phyloP scores from a whole-genome alignment of 148 eudicot genomes.

The Persicaria maculosa region DNA sequence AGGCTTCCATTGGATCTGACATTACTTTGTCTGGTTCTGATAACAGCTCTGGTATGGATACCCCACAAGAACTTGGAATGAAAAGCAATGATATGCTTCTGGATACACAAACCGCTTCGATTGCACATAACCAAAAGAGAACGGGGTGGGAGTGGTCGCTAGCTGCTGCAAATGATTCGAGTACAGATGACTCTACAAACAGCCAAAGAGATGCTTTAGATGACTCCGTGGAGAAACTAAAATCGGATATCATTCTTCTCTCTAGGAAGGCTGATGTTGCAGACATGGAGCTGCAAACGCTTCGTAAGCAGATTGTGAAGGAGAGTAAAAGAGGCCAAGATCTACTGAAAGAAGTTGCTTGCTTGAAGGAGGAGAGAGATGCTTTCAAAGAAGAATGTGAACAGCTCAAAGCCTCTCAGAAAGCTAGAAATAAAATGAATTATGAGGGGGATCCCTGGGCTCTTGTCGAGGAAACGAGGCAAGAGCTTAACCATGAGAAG shows the following conservation, averaged over 20 bases:
- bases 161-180: conserved; percentile 38
- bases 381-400: conserved; percentile 55
- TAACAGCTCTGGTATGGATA: conserved; percentile 59
- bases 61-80: conserved; percentile 46
- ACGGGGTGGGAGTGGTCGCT: conserved; percentile 55
- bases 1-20: conserved; percentile 81
- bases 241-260: conserved; percentile 49
- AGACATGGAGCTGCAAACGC: conserved; percentile 77
- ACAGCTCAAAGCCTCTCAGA: conserved; percentile 44
- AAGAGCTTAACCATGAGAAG: conserved; percentile 70
- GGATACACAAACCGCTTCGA: conserved; percentile 10
- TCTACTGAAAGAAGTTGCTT: conserved; percentile 47
- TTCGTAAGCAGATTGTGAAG: conserved; percentile 83
- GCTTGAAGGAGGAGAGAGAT: conserved; percentile 74
- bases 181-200: conserved; percentile 53
- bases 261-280: conserved; percentile 73
- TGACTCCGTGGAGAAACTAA: conserved; percentile 56
- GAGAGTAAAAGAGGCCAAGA: conserved; percentile 90
- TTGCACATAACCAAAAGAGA: conserved; percentile 24
- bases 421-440: conserved; percentile 38
- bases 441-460: conserved; percentile 62
- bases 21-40: conserved; percentile 73
- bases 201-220: conserved; percentile 52
- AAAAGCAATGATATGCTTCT: conserved; percentile 20
- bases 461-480: conserved; percentile 63